These are phyloP conservation scores for Rhodotorula sp. DNA, from an alignment of 1,284 basidiomycete species.

Conservation along the genomic window DNA sequence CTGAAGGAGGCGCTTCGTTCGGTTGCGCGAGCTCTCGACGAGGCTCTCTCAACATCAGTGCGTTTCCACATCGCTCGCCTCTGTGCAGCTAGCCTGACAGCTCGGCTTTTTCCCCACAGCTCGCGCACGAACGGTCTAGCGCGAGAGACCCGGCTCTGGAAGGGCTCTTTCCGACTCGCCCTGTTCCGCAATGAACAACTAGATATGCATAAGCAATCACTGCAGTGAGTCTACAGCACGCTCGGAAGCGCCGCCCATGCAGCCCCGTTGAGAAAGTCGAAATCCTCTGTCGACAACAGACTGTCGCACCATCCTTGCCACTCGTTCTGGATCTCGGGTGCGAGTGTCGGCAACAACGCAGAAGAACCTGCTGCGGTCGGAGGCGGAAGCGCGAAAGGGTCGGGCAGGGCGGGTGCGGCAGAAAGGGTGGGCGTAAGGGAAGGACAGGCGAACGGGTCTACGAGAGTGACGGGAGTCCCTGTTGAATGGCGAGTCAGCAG, in stretches of 20 bases:
- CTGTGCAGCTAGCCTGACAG: no score
- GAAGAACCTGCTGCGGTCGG: background rate
- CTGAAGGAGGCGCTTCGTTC: background rate
- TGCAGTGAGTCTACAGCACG: background rate
- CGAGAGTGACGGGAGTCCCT: no score
- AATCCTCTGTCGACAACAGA: background rate
- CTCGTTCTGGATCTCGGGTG: background rate
- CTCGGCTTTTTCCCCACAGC: background rate
- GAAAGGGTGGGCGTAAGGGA: no score
- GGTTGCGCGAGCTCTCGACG: background rate
- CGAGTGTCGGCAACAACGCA: background rate
- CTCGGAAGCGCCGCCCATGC: background rate
- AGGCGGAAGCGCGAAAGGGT: background rate
- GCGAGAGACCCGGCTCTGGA: background rate
- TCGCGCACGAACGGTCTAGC: no score
- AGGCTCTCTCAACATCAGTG: background rate
- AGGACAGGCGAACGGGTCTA: no score
- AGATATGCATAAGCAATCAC: background rate
- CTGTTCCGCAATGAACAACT: background rate
- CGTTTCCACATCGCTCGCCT: no score
- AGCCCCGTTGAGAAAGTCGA: background rate
- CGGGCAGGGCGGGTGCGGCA: background rate
- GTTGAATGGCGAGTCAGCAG: no score
- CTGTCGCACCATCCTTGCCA: conserved; percentile 3
- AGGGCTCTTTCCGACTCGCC: background rate